phyloP scores from a whole-genome alignment of 768 basidiomycete genomes.

The Tubosaeta sp. region DNA sequence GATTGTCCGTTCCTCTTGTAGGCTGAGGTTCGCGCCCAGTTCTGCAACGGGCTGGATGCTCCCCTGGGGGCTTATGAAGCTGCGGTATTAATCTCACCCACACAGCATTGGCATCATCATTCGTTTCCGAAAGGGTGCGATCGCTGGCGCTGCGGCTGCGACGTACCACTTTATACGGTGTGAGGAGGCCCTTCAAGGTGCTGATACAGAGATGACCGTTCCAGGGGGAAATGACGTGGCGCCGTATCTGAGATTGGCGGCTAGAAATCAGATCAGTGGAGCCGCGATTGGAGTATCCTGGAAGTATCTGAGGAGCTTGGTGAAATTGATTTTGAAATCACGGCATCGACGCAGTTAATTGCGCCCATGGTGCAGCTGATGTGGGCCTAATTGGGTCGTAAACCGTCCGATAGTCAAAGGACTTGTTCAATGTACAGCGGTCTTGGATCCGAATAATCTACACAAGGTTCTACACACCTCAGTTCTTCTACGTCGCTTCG shows the following conservation, averaged over 20 bases:
- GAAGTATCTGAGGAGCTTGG: constrained; percentile 48
- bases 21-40: constrained; percentile 37
- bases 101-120: constrained; percentile 33
- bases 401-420: too few species aligned
- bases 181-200: too few species aligned
- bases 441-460: background rate
- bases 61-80: constrained; percentile 32
- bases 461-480: background rate
- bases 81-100: constrained; percentile 35
- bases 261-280: constrained; percentile 41
- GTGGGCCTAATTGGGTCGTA: constrained; percentile 38
- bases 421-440: too few species aligned
- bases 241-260: constrained; percentile 37
- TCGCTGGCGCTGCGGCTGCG: constrained; percentile 37
- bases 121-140: constrained; percentile 41
- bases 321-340: background rate
- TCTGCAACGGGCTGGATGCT: constrained; percentile 12
- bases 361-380: constrained; percentile 11
- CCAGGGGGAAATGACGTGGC: constrained; percentile 42
- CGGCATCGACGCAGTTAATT: constrained; percentile 1
- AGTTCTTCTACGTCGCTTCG: background rate
- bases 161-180: too few species aligned
- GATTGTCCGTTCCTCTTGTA: constrained; percentile 41
- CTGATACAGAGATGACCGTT: constrained; percentile 6
- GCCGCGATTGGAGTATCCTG: constrained; percentile 44